Conservation (phyloP, 345 rosid genomes). For the Isatis tinctoria region DNA sequence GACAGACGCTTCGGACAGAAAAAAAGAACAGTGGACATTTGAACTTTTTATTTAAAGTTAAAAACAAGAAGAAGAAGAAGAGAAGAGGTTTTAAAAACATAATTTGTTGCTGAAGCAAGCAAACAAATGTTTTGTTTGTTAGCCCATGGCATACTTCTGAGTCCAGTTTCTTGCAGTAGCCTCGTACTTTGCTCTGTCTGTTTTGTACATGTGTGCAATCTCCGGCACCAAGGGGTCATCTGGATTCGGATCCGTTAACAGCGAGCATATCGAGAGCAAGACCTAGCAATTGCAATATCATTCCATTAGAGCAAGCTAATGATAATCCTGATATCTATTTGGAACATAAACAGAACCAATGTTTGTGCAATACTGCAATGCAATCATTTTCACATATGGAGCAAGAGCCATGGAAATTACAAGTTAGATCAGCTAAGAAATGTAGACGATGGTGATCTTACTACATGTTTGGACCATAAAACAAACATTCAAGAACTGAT, state of each 20-base stretch:
- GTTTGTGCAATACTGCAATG: background rate
- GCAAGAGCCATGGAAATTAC: background rate
- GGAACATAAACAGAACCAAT: background rate
- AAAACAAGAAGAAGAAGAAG: background rate
- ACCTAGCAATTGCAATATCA: constrained; percentile 11
- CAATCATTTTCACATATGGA: background rate
- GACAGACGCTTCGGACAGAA: background rate
- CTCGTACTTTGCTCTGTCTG: constrained; percentile 22
- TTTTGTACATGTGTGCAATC: constrained; percentile 37
- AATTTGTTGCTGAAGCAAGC: background rate
- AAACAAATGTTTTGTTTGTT: background rate
- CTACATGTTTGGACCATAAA: background rate
- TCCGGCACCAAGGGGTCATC: constrained; percentile 36
- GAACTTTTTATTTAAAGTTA: background rate
- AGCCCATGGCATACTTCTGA: constrained; percentile 29
- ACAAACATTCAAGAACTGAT: background rate
- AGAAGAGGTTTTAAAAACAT: background rate
- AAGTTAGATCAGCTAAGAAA: background rate
- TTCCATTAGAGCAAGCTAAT: background rate
- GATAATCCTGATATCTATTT: background rate
- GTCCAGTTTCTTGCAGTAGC: constrained; percentile 32
- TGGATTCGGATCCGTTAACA: constrained; percentile 33
- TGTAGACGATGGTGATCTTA: background rate
- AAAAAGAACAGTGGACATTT: background rate
- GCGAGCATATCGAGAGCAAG: constrained; percentile 35